phyloP scores from a whole-genome alignment of 345 rosid species.

The Luvunga scandens region DNA sequence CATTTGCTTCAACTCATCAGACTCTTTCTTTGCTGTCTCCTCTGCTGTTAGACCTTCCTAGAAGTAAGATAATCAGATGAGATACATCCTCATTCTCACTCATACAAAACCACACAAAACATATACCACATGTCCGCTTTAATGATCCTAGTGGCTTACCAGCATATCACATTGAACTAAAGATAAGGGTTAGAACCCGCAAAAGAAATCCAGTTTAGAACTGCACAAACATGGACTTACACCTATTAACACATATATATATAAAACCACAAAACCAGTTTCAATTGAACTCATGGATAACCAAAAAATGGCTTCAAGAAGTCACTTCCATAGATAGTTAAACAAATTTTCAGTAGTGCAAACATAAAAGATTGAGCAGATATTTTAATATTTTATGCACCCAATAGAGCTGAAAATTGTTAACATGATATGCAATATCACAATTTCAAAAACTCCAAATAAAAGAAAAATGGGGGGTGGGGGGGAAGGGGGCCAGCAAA shows the following conservation, averaged over 20 bases:
- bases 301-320: neutral
- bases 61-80: conserved; percentile 11
- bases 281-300: neutral
- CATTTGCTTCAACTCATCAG: conserved; percentile 74
- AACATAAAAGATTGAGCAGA: neutral
- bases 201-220: neutral
- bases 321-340: neutral
- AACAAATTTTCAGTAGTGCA: neutral
- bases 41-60: conserved; percentile 93
- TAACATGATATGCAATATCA: neutral
- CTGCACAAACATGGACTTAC: neutral
- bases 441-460: neutral
- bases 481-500: no score
- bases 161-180: neutral
- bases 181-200: neutral
- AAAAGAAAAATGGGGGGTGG: no score
- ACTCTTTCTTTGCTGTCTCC: conserved; percentile 74
- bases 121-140: no score
- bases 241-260: neutral
- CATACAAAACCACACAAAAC: neutral
- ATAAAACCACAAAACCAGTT: no score
- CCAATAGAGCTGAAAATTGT: neutral
- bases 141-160: neutral
- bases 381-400: neutral
- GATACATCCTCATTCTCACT: neutral